These are phyloP conservation scores for Mycena olivaceomarginata DNA, from an alignment of 768 basidiomycete genomes.

Conservation along the genomic window DNA sequence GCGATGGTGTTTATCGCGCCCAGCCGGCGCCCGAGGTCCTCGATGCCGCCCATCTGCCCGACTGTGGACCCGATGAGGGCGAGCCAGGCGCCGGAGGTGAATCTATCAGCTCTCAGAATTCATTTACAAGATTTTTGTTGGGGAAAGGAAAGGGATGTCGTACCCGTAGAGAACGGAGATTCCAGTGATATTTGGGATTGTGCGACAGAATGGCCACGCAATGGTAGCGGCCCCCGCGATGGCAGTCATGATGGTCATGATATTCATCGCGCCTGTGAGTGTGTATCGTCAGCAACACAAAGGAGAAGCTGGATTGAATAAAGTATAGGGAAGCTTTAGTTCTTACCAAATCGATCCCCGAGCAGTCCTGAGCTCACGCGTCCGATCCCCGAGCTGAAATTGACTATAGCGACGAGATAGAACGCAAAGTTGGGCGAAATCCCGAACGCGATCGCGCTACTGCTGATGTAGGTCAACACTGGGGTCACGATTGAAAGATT, in stretches of 20 bases:
- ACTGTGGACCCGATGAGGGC: conserved; percentile 58
- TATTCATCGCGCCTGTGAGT: conserved; percentile 19
- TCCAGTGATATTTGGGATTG: conserved; percentile 4
- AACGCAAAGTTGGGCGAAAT: conserved; percentile 54
- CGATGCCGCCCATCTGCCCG: conserved; percentile 60
- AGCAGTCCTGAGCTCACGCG: conserved; percentile 63
- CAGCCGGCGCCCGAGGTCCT: conserved; percentile 64
- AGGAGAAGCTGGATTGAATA: not conserved
- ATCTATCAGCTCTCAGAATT: conserved; percentile 10
- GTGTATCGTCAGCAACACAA: too few relatives aligned
- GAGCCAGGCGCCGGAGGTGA: conserved; percentile 64
- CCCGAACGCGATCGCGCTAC: conserved; percentile 26
- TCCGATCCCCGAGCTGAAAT: conserved; percentile 66
- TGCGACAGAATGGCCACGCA: conserved; percentile 33
- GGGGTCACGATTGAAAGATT: too few relatives aligned
- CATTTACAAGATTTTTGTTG: not conserved
- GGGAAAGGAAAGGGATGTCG: not conserved
- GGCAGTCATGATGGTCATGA: conserved; percentile 12
- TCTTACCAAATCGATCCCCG: conserved; percentile 61
- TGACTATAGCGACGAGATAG: conserved; percentile 66
- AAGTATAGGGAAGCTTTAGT: too few relatives aligned
- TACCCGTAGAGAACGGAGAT: conserved; percentile 24
- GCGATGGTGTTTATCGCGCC: conserved; percentile 64
- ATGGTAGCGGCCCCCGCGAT: not conserved
- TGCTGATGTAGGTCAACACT: conserved; percentile 51